Evolutionary conservation across 2,329 filamentous ascomycete genomes (phyloP).

Genomic region (Akanthomyces lecanii): DNA sequence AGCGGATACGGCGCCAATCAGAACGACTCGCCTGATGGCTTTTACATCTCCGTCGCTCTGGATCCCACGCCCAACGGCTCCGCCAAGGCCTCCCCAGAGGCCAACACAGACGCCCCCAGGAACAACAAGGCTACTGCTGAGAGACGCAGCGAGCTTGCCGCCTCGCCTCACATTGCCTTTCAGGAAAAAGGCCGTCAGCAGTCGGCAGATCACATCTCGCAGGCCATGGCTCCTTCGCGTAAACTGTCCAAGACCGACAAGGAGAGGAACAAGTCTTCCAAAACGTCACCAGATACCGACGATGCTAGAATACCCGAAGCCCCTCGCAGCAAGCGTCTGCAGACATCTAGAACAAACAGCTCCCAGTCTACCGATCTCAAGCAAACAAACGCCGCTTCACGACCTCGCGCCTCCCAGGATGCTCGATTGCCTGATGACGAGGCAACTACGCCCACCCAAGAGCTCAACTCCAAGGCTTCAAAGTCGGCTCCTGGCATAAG

Average conservation of each 20-base stretch:
- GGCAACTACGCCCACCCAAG: slow-evolving; percentile 41
- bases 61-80: slow-evolving; percentile 60
- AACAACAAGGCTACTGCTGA: slow-evolving; percentile 53
- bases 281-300: slow-evolving; percentile 32
- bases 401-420: slow-evolving; percentile 33
- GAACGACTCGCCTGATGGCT: slow-evolving; percentile 60
- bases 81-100: slow-evolving; percentile 50
- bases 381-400: slow-evolving; percentile 34
- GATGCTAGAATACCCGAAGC: slow-evolving; percentile 78
- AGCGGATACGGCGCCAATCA: slow-evolving; percentile 40
- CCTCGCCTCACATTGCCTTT: slow-evolving; percentile 81
- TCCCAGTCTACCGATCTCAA: slow-evolving; percentile 40
- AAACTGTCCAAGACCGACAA: slow-evolving; percentile 45
- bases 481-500: slow-evolving; percentile 39
- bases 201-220: slow-evolving; percentile 56
- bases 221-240: slow-evolving; percentile 45
- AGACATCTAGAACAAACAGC: slow-evolving; percentile 38
- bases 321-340: slow-evolving; percentile 57
- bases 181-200: slow-evolving; percentile 69
- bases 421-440: slow-evolving; percentile 53
- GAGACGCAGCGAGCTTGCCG: slow-evolving; percentile 45
- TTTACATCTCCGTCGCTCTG: slow-evolving; percentile 71
- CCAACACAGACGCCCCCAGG: slow-evolving; percentile 45
- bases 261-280: slow-evolving; percentile 28
- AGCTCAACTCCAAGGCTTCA: slow-evolving; percentile 37